Percentiles rank a stretch among this genome's conserved stretches.
Evolutionary conservation across 148 eudicot genomes (phyloP).

Genomic region (Drosera capensis): DNA sequence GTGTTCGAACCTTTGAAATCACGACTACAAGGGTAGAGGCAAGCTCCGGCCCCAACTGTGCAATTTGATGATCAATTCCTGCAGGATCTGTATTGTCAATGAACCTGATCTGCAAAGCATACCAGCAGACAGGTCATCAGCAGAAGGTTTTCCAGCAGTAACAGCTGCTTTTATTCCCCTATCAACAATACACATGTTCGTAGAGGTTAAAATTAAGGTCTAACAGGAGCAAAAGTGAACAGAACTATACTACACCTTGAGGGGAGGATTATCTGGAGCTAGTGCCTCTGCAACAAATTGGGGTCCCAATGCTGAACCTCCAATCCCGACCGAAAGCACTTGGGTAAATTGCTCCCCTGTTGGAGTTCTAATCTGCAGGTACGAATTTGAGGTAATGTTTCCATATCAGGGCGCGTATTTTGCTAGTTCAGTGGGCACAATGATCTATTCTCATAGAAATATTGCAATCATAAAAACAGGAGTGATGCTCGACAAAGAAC

Average conservation of each 20-base stretch:
- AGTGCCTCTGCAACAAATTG: slow-evolving; percentile 98
- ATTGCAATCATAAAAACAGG: too few relatives aligned
- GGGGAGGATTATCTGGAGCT: slow-evolving; percentile 99
- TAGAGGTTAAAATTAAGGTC: too few relatives aligned
- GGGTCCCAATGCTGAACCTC: slow-evolving; percentile 98
- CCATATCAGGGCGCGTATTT: too few relatives aligned
- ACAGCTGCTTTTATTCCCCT: not conserved
- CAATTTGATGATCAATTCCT: slow-evolving; percentile 99
- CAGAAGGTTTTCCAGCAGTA: not conserved
- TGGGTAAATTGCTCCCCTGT: slow-evolving; percentile 58
- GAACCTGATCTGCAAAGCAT: slow-evolving; percentile 74
- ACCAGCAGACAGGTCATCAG: not conserved
- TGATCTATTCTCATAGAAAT: too few relatives aligned
- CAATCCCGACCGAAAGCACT: slow-evolving; percentile 87
- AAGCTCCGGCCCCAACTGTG: slow-evolving; percentile 85
- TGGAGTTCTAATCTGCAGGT: slow-evolving; percentile 65
- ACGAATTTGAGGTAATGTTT: not conserved
- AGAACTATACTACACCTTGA: too few relatives aligned
- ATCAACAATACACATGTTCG: not conserved
- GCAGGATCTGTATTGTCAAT: slow-evolving; percentile 99
- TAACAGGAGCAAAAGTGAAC: too few relatives aligned
- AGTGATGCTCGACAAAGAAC: too few relatives aligned
- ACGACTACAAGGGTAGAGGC: slow-evolving; percentile 93
- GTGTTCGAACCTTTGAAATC: slow-evolving; percentile 69
- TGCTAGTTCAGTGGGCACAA: too few relatives aligned